A percentile compares a stretch with the other conserved stretches of the same genome.
Conservation (phyloP, 1,284 basidiomycete genomes). For the Leccinum fuscescens region DNA sequence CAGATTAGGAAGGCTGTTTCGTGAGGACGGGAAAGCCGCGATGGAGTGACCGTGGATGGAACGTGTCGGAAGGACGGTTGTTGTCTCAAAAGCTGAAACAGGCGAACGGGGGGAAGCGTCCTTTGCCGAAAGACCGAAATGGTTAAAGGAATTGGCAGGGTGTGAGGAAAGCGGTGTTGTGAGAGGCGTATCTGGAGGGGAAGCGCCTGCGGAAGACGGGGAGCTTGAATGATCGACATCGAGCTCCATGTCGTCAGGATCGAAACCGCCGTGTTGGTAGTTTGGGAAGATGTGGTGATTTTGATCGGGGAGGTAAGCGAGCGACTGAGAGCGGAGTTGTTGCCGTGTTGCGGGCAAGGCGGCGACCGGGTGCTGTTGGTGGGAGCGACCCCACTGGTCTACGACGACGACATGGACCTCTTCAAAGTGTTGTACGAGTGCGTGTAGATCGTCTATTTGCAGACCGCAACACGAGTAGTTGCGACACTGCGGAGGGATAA, state of each 20-base stretch:
- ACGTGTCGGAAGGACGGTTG: conserved; percentile 44
- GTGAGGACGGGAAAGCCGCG: conserved; percentile 28
- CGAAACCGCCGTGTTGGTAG: conserved; percentile 44
- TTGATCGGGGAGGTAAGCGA: conserved; percentile 21
- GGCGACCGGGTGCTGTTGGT: conserved; percentile 43
- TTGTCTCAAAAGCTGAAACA: conserved; percentile 49
- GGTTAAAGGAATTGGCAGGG: conserved; percentile 49
- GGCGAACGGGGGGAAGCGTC: conserved; percentile 31
- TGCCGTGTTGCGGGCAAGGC: conserved; percentile 42
- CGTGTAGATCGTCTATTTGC: conserved; percentile 78
- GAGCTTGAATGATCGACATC: conserved; percentile 56
- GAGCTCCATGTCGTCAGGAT: conserved; percentile 79
- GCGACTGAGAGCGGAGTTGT: conserved; percentile 21
- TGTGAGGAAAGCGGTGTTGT: conserved; percentile 44
- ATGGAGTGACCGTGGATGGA: conserved; percentile 30
- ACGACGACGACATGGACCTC: conserved; percentile 76
- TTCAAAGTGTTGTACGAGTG: conserved; percentile 84
- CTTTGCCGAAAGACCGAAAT: conserved; percentile 35
- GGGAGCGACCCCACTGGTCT: conserved; percentile 51
- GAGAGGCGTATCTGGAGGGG: conserved; percentile 51
- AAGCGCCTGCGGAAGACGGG: conserved; percentile 44
- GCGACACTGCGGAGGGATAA: conserved; percentile 50
- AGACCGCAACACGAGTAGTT: conserved; percentile 85
- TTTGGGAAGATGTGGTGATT: conserved; percentile 15
- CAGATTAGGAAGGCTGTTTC: conserved; percentile 25